Percentiles rank a stretch among this genome's conserved stretches.
phyloP scores from a whole-genome alignment of 2,329 filamentous ascomycete genomes.

The Tolypocladium amazonense region DNA sequence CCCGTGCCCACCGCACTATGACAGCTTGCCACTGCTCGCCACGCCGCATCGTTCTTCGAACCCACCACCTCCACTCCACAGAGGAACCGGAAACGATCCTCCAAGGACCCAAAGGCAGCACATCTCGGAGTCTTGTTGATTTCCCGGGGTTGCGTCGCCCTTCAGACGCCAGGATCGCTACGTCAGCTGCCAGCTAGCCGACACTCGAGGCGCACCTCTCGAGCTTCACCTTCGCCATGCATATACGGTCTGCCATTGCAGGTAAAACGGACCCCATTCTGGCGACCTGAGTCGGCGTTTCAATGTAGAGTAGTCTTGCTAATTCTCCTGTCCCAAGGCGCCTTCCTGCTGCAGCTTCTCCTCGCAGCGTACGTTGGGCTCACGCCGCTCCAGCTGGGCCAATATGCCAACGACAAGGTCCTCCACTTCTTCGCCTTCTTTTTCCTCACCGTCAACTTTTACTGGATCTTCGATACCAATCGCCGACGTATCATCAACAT shows the following conservation, averaged over 20 bases:
- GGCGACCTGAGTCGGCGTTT: slow-evolving; percentile 1
- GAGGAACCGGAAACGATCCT: neutral
- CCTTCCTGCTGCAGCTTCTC: slow-evolving; percentile 61
- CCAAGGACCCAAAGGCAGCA: neutral
- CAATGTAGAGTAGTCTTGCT: slow-evolving; percentile 1
- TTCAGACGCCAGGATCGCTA: neutral
- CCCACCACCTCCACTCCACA: neutral
- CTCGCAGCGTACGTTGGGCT: slow-evolving; percentile 73
- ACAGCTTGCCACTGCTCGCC: neutral
- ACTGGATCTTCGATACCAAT: slow-evolving; percentile 92
- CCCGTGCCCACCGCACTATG: neutral
- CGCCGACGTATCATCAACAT: slow-evolving; percentile 77
- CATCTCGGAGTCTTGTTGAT: neutral
- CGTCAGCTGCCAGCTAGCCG: neutral
- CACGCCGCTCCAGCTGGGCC: slow-evolving; percentile 45
- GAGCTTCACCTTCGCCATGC: slow-evolving; percentile 41
- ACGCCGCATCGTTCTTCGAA: neutral
- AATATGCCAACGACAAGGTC: slow-evolving; percentile 74
- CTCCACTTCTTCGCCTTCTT: slow-evolving; percentile 87
- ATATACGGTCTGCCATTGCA: slow-evolving; percentile 80
- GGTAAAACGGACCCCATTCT: slow-evolving; percentile 42
- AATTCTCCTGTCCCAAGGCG: slow-evolving; percentile 35
- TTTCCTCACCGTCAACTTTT: slow-evolving; percentile 75
- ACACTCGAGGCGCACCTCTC: neutral
- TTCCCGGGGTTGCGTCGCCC: neutral